phyloP scores from a whole-genome alignment of 116 monocot genomes.

The Dioscorea cayenensis region DNA sequence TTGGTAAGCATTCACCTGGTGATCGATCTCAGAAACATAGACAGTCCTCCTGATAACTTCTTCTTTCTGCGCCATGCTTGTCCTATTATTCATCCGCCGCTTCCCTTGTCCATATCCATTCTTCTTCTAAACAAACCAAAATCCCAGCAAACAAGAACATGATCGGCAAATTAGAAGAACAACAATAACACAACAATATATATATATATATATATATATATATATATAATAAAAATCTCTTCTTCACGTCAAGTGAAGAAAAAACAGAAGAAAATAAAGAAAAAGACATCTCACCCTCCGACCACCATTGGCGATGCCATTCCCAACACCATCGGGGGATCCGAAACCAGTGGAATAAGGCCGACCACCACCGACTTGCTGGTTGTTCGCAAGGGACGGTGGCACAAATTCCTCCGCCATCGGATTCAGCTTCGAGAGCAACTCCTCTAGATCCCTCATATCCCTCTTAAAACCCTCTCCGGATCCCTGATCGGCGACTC shows the following conservation, averaged over 20 bases:
- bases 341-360: conserved; percentile 8
- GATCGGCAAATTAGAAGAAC: not conserved
- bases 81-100: conserved; percentile 52
- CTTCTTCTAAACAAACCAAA: conserved; percentile 32
- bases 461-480: conserved; percentile 41
- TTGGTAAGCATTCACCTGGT: conserved; percentile 31
- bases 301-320: conserved; percentile 7
- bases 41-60: conserved; percentile 76
- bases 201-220: too few relatives aligned
- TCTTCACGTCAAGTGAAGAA: not conserved
- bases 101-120: conserved; percentile 38
- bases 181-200: not conserved
- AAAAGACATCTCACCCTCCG: conserved; percentile 15
- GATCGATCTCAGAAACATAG: conserved; percentile 86
- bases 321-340: not conserved
- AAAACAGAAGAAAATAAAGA: not conserved
- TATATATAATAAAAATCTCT: too few relatives aligned
- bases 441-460: conserved; percentile 70
- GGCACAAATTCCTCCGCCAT: conserved; percentile 97
- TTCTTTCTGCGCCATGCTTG: conserved; percentile 62
- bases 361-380: conserved; percentile 10
- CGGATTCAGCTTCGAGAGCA: conserved; percentile 87
- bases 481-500: not conserved
- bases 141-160: not conserved
- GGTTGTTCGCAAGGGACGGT: conserved; percentile 30